Base-by-base conservation (phyloP, 176 grass and related monocot genomes). In the Elaeis guineensis region DNA sequence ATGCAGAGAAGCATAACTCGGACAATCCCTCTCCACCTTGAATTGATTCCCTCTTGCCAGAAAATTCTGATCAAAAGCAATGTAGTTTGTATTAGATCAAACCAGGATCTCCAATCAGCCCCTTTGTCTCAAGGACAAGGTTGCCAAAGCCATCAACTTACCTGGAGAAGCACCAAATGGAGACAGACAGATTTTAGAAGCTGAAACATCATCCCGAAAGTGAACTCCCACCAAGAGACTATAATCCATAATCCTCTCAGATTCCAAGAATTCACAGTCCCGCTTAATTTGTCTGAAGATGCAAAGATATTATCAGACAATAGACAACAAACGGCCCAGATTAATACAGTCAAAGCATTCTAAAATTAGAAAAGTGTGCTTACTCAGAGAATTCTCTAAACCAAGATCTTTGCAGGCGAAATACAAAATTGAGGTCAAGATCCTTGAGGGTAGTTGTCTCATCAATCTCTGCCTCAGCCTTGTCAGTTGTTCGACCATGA, bases 401-500 rank as follows among this genome's bases (percentile, higher is more conserved):
- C 81, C 81, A 92, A 80, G 69, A 81, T 20, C 55, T 80, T 28
- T 85, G 81, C 71, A 97, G 76, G 55, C 84, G 81, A 72, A 97
- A 97, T 35, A 91, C 77, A 75, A 91, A 97, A 49, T 92, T 91
- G 49, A 97, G 87, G 62, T 97, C 93, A 49, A 97, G 70, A 66
- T 97, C 93, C 69, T 97, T 97, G n/a, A 97, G 79, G 12, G 84
- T 97, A 12, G 93, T 97, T 21, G 87, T 97, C 62, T 97, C 93
- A 79, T 97, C 93, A 25, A 97, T 92, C 32, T 97, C 93, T 70
- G 80, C 87, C 25, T 92, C 81, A 58, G 86, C 75, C 58, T 97
- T 97, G 55, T 89, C 93, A 39, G 81, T 81, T 17, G 75, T 92
- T 65, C 93, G 83, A 23, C 93, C 93, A 68, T 97, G 76, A 0